Conservation (phyloP, 257 asterid species). For the Plantago major region DNA sequence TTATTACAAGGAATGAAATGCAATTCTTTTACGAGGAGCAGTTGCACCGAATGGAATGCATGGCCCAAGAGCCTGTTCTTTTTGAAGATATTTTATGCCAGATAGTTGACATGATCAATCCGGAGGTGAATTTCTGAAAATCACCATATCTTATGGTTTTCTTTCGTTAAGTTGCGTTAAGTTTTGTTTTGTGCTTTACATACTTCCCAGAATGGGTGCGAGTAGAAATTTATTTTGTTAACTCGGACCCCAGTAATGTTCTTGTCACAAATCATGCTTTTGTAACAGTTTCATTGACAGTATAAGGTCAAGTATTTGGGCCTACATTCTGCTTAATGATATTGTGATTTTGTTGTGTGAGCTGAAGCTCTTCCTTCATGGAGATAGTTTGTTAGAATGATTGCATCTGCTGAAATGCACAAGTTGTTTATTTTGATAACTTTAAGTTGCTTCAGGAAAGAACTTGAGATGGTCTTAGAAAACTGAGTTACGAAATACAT, state of each 20-base stretch:
- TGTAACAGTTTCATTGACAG: neutral
- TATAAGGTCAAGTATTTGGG: neutral
- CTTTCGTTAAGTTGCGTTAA: neutral
- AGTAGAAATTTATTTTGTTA: slow-evolving; percentile 15
- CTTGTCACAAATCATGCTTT: slow-evolving; percentile 10
- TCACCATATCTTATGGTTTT: neutral
- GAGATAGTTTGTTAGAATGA: neutral
- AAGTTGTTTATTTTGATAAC: slow-evolving; percentile 15
- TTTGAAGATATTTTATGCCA: slow-evolving; percentile 99
- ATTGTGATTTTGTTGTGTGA: slow-evolving; percentile 15
- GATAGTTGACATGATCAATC: slow-evolving; percentile 93
- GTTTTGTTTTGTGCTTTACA: slow-evolving; percentile 12
- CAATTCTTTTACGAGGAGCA: slow-evolving; percentile 99
- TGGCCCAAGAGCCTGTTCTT: slow-evolving; percentile 99
- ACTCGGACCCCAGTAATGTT: slow-evolving; percentile 14
- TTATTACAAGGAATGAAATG: slow-evolving; percentile 88
- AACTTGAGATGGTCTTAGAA: slow-evolving; percentile 13
- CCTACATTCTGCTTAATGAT: neutral
- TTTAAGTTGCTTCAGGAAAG: slow-evolving; percentile 1
- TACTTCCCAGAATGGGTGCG: neutral
- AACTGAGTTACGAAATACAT: slow-evolving; percentile 13
- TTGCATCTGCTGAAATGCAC: slow-evolving; percentile 14
- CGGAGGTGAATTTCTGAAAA: slow-evolving; percentile 57
- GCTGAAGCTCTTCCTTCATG: slow-evolving; percentile 3
- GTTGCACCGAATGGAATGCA: slow-evolving; percentile 99